These are phyloP conservation scores for Penicillium malachiteum DNA, from an alignment of 495 filamentous ascomycete genomes.

Conservation along the genomic window DNA sequence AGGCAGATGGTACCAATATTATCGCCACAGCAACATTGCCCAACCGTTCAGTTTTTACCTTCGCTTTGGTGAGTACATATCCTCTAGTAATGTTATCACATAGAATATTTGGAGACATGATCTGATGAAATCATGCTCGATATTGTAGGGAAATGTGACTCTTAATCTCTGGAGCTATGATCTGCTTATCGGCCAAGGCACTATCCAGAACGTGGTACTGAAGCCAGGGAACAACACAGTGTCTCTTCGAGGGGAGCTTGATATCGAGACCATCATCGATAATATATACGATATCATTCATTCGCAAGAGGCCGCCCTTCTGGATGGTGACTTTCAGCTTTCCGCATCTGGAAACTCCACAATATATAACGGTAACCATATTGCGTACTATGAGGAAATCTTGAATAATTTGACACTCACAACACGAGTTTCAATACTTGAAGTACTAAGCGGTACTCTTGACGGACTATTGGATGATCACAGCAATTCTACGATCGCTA, in stretches of 20 bases:
- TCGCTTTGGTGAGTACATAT: slow-evolving; percentile 32
- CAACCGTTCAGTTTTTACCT: slow-evolving; percentile 45
- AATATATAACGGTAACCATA: slow-evolving; percentile 41
- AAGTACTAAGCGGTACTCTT: slow-evolving; percentile 32
- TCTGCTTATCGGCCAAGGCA: slow-evolving; percentile 38
- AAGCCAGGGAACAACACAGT: slow-evolving; percentile 47
- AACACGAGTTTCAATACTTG: slow-evolving; percentile 33
- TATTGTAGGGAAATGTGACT: slow-evolving; percentile 39
- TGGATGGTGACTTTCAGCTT: slow-evolving; percentile 38
- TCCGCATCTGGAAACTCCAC: slow-evolving; percentile 43
- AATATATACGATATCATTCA: slow-evolving; percentile 39
- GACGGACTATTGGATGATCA: slow-evolving; percentile 9
- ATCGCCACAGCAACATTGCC: slow-evolving; percentile 36
- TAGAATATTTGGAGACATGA: too few species aligned
- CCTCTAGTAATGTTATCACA: too few species aligned
- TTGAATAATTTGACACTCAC: slow-evolving; percentile 43
- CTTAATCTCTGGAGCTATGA: slow-evolving; percentile 41
- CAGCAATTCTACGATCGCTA: slow-evolving; percentile 8
- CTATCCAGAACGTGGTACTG: slow-evolving; percentile 39
- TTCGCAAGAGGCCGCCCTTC: slow-evolving; percentile 30
- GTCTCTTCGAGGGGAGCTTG: slow-evolving; percentile 29
- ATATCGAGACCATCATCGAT: slow-evolving; percentile 23
- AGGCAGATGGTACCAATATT: slow-evolving; percentile 36
- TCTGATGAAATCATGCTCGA: not conserved
- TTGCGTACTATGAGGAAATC: slow-evolving; percentile 42